Evolutionary conservation across 768 basidiomycete species (phyloP).

Genomic region (Leccinum broughii): DNA sequence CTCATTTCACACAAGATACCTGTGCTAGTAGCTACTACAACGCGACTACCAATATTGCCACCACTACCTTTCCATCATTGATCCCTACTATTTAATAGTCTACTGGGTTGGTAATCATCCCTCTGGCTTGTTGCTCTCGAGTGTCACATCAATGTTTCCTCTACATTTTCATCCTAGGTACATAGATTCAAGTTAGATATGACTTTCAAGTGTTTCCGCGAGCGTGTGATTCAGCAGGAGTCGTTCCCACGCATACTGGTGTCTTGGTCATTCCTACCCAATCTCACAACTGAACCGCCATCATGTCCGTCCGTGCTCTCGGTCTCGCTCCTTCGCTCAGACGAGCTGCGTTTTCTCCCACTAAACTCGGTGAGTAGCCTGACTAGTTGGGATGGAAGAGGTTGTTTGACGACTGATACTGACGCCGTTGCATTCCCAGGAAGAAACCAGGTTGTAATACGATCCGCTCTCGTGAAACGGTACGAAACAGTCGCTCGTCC

Average conservation of each 20-base stretch:
- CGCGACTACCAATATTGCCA: slow-evolving; percentile 3
- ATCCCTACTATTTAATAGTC: neutral
- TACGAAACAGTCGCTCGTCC: slow-evolving; percentile 12
- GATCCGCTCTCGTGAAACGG: slow-evolving; percentile 42
- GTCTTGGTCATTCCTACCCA: neutral
- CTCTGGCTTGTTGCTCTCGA: slow-evolving; percentile 13
- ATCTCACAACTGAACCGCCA: slow-evolving; percentile 29
- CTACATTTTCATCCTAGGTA: neutral
- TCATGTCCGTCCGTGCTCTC: slow-evolving; percentile 50
- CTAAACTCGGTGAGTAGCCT: neutral
- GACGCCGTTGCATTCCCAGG: slow-evolving; percentile 27
- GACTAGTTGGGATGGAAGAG: neutral
- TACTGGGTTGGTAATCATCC: slow-evolving; percentile 4
- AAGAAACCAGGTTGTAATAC: slow-evolving; percentile 41
- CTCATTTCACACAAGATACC: slow-evolving; percentile 5
- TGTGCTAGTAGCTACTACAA: slow-evolving; percentile 18
- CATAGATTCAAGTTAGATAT: slow-evolving; percentile 2
- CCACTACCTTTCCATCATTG: slow-evolving; percentile 2
- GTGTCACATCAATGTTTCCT: slow-evolving; percentile 11
- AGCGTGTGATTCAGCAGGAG: slow-evolving; percentile 15
- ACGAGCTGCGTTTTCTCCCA: slow-evolving; percentile 43
- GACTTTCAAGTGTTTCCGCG: neutral
- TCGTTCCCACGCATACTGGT: slow-evolving; percentile 21
- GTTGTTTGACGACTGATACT: neutral
- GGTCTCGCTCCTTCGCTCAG: slow-evolving; percentile 60